These are phyloP conservation scores for Myriosclerotinia scirpicola DNA, from an alignment of 2,329 filamentous ascomycete genomes.

Conservation along the genomic window DNA sequence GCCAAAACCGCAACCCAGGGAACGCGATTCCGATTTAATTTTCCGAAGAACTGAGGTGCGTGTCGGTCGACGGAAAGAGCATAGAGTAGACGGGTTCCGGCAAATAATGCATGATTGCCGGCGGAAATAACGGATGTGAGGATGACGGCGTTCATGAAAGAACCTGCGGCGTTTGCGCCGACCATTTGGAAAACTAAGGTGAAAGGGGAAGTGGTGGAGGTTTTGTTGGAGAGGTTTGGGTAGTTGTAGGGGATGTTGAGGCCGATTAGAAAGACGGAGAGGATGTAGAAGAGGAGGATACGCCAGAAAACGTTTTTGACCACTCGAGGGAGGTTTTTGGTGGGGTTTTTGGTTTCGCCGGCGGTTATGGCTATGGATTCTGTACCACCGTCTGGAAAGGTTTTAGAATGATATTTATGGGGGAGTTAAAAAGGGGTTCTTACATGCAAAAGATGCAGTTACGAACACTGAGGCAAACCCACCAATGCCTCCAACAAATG, in stretches of 20 bases:
- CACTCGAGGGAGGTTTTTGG: slow-evolving; percentile 59
- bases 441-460: slow-evolving; percentile 59
- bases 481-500: slow-evolving; percentile 64
- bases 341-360: slow-evolving; percentile 63
- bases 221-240: slow-evolving; percentile 45
- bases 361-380: slow-evolving; percentile 66
- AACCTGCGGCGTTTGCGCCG: slow-evolving; percentile 54
- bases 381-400: slow-evolving; percentile 52
- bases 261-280: slow-evolving; percentile 55
- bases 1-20: slow-evolving; percentile 56
- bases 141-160: slow-evolving; percentile 61
- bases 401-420: not conserved
- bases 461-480: slow-evolving; percentile 66
- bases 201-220: slow-evolving; percentile 53
- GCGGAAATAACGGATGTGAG: slow-evolving; percentile 59
- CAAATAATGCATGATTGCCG: slow-evolving; percentile 59
- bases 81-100: slow-evolving; percentile 56
- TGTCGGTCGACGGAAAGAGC: slow-evolving; percentile 54
- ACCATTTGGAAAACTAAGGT: slow-evolving; percentile 62
- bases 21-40: slow-evolving; percentile 50
- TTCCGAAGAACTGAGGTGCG: slow-evolving; percentile 55
- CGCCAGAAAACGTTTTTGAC: slow-evolving; percentile 67
- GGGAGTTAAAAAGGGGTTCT: slow-evolving; percentile 34
- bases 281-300: slow-evolving; percentile 48
- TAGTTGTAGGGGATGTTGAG: slow-evolving; percentile 60